Conservation (phyloP, 805 yeast genomes). For the Candida golubevii region DNA sequence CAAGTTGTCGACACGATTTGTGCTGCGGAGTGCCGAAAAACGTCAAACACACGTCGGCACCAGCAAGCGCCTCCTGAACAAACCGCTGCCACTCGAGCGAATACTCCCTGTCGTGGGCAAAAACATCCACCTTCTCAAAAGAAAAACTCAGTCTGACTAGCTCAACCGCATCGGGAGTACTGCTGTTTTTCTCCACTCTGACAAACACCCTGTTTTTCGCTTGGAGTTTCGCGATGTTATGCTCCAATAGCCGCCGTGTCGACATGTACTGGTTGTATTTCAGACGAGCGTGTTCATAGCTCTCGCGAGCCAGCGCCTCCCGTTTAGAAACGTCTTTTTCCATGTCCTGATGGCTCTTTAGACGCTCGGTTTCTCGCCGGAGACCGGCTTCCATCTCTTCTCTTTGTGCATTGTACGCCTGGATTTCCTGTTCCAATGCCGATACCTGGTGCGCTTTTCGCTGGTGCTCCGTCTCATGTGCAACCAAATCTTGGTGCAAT, state of each 20-base stretch:
- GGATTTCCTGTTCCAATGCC: slow-evolving; percentile 8
- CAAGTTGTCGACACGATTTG: not conserved
- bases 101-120: not conserved
- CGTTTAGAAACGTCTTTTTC: slow-evolving; percentile 8
- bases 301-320: slow-evolving; percentile 18
- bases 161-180: slow-evolving; percentile 17
- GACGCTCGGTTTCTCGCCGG: not conserved
- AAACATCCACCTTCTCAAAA: not conserved
- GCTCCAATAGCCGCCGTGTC: slow-evolving; percentile 44
- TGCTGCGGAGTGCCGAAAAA: slow-evolving; percentile 15
- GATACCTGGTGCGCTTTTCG: not conserved
- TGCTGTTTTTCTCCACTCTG: slow-evolving; percentile 12
- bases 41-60: slow-evolving; percentile 16
- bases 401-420: slow-evolving; percentile 12
- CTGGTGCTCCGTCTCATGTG: not conserved
- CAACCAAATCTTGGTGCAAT: not conserved
- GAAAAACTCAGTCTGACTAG: not conserved
- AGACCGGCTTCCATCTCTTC: slow-evolving; percentile 4
- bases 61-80: slow-evolving; percentile 16
- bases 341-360: not conserved
- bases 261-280: slow-evolving; percentile 29
- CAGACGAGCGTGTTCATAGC: slow-evolving; percentile 15
- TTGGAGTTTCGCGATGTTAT: slow-evolving; percentile 33
- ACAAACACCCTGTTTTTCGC: slow-evolving; percentile 2
- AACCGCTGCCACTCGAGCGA: slow-evolving; percentile 16